A percentile compares a stretch with the other conserved stretches of the same genome.
phyloP scores from a whole-genome alignment of 83 land plant genomes.

The Picea abies region DNA sequence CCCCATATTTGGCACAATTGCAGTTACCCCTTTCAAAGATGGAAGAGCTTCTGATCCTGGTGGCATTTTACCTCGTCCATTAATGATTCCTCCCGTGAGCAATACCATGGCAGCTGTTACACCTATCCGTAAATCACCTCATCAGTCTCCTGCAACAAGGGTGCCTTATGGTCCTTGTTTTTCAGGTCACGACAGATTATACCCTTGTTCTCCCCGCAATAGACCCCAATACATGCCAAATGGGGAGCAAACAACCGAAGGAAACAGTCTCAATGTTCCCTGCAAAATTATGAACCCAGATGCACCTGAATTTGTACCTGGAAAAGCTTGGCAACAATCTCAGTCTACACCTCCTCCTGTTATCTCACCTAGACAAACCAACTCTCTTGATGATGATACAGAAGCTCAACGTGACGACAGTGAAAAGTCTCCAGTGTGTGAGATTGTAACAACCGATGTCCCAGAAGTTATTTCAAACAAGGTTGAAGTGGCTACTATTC shows the following conservation, averaged over 20 bases:
- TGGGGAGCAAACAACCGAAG: conserved; percentile 23
- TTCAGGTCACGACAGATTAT: conserved; percentile 45
- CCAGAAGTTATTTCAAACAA: neutral
- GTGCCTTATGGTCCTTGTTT: conserved; percentile 77
- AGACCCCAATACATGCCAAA: conserved; percentile 29
- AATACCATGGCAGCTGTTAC: conserved; percentile 38
- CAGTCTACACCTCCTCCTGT: conserved; percentile 1
- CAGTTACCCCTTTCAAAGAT: conserved; percentile 45
- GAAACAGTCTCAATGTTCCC: conserved; percentile 28
- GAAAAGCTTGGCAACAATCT: conserved; percentile 64
- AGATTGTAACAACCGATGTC: neutral
- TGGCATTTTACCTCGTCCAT: conserved; percentile 66
- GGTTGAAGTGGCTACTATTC: neutral
- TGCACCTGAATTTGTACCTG: conserved; percentile 79
- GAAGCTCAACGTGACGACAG: conserved; percentile 1
- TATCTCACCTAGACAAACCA: conserved; percentile 1
- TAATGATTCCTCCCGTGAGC: conserved; percentile 39
- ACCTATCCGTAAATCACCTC: conserved; percentile 53
- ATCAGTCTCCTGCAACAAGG: conserved; percentile 72
- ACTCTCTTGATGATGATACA: conserved; percentile 8
- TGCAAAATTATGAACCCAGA: conserved; percentile 65
- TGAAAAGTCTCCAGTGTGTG: neutral
- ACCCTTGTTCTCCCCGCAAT: conserved; percentile 39
- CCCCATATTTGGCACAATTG: conserved; percentile 42
- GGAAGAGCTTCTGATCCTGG: conserved; percentile 41